These are phyloP conservation scores for Nymphaea colorata DNA, from an alignment of 164 flowering plant species.

Conservation along the genomic window DNA sequence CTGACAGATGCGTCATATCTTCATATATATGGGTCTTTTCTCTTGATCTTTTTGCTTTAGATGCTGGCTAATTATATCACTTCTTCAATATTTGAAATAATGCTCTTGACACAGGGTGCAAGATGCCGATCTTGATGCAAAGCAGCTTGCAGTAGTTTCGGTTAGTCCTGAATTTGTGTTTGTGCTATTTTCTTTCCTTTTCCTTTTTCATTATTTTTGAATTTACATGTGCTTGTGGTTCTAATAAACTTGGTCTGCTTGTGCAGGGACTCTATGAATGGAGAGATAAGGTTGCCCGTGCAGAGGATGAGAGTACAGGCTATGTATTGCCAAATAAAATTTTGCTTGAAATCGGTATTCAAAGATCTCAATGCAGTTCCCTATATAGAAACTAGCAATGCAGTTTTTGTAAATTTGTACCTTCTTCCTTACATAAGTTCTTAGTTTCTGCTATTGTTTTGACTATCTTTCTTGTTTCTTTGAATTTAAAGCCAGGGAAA, in stretches of 20 bases:
- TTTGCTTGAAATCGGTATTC: slow-evolving; percentile 79
- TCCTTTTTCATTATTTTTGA: too few relatives aligned
- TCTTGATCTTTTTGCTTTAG: neutral
- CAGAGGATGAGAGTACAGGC: slow-evolving; percentile 99
- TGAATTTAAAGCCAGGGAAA: slow-evolving; percentile 61
- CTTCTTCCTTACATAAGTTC: too few relatives aligned
- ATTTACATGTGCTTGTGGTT: too few relatives aligned
- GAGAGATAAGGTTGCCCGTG: slow-evolving; percentile 88
- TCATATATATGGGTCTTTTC: slow-evolving; percentile 68
- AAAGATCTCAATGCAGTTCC: neutral
- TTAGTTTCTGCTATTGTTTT: slow-evolving; percentile 2
- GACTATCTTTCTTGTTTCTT: slow-evolving; percentile 6
- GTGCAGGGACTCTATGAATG: slow-evolving; percentile 85
- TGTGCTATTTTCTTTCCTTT: too few relatives aligned
- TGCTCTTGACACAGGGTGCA: slow-evolving; percentile 38
- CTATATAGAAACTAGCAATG: too few relatives aligned
- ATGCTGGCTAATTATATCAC: neutral
- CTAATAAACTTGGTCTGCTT: too few relatives aligned
- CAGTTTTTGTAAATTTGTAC: too few relatives aligned
- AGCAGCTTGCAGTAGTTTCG: slow-evolving; percentile 83
- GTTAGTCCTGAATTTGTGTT: slow-evolving; percentile 32
- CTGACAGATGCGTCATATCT: slow-evolving; percentile 73
- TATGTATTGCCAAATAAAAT: slow-evolving; percentile 84
- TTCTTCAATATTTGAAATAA: neutral
- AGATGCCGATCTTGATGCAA: slow-evolving; percentile 47